Base-by-base conservation (phyloP, 1,284 basidiomycete genomes). In the Tremellales sp. region DNA sequence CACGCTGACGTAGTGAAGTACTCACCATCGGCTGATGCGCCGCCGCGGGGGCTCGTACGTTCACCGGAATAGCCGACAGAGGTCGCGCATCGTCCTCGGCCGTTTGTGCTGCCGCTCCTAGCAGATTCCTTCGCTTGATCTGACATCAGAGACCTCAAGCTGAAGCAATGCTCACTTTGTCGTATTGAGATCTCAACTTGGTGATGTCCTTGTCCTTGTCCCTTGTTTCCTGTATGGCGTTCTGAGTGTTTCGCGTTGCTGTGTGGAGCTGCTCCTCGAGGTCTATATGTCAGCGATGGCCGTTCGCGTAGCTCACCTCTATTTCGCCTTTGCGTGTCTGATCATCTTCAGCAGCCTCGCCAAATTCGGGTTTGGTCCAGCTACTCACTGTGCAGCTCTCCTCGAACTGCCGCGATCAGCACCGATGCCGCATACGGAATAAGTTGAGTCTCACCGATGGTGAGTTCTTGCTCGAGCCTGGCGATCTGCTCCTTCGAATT, bases 401-500 rank as follows among this genome's bases (percentile, higher is more conserved):
- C 49, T 17, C 42, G 43, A 22, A 44, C 60, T 59, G 17, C 11
- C 3, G n/a, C n/a, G 29, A 27, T 53, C 43, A 52, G 46, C n/a
- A 11, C 17, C 12, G 19, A 2, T 21, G 25, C 24, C 26, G 7
- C 29, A 0, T 17, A 12, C 21, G 6, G 12, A 27, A 45, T 26
- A 27, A 24, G 24, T 31, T n/a, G n/a, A 19, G 36, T n/a, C 59
- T 33, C 24, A 63, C 58, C 49, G 27, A 43, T 51, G 19, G 39
- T 51, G 17, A 60, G 39, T 40, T 61, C 55, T 41, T 57, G 51
- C 17, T 65, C 57, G 11, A 52, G 15, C 6, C 37, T 29, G 25
- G 42, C 48, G 26, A 58, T 31, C 7, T 50, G 41, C 11, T 57
- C 57, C 39, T 63, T 56, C 12, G 56, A 45, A 37, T 60, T 63